Evolutionary conservation across 225 moss, liverwort and hornwort species (phyloP).

Genomic region (Sphagnum contortum): DNA sequence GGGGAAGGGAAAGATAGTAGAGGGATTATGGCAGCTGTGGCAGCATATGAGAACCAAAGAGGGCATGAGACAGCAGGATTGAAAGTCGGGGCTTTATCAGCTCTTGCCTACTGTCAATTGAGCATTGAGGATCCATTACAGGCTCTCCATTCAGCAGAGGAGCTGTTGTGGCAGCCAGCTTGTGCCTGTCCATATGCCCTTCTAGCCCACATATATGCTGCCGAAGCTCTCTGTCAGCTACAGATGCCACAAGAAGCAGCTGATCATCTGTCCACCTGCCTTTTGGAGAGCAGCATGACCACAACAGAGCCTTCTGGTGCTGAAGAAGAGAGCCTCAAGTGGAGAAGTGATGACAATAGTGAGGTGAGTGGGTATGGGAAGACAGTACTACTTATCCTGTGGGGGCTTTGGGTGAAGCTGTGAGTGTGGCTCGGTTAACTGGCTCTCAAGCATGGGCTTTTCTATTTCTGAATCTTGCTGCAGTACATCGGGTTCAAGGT

Average conservation of each 20-base stretch:
- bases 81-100: slow-evolving; percentile 41
- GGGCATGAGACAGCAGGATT: slow-evolving; percentile 40
- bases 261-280: slow-evolving; percentile 64
- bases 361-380: slow-evolving; percentile 92
- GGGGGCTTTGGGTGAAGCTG: slow-evolving; percentile 54
- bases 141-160: slow-evolving; percentile 56
- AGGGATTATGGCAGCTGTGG: slow-evolving; percentile 45
- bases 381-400: slow-evolving; percentile 48
- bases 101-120: slow-evolving; percentile 44
- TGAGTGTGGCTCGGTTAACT: slow-evolving; percentile 57
- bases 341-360: slow-evolving; percentile 89
- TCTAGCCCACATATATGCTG: slow-evolving; percentile 69
- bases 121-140: slow-evolving; percentile 48
- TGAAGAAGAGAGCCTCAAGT: slow-evolving; percentile 75
- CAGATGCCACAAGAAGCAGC: slow-evolving; percentile 70
- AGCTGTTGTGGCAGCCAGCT: slow-evolving; percentile 53
- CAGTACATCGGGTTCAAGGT: slow-evolving; percentile 83
- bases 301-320: slow-evolving; percentile 44
- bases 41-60: slow-evolving; percentile 62
- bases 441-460: slow-evolving; percentile 62
- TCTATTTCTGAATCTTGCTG: slow-evolving; percentile 66
- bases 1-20: slow-evolving; percentile 74
- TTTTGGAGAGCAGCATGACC: slow-evolving; percentile 50
- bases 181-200: slow-evolving; percentile 60
- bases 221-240: slow-evolving; percentile 78